Evolutionary conservation across 208 protist genomes (phyloP), one percentile per base, ranked within the genome.

Genomic region (Trichomonas vaginalis): DNA sequence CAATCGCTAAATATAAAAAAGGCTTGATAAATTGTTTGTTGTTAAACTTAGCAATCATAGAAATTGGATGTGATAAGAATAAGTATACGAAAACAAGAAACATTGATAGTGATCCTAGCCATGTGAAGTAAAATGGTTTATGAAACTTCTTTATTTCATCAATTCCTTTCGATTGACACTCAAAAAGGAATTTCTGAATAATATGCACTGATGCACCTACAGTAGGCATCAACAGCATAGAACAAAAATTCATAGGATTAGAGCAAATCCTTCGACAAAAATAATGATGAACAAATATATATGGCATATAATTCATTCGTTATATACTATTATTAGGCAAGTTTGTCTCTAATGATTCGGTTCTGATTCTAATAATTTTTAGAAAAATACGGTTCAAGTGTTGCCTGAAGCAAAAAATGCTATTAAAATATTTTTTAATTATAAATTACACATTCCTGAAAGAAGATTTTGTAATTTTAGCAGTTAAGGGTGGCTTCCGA

Each of bases 161-260:
- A 39, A 23, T n/a, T 56, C 86, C 86, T 27, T 15, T 39, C 23
- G 40, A 46, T 21, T 35, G 35, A 32, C 86, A 92, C 17, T 92
- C 86, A 51, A 92, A 92, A 17, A 92, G 45, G 46, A 92, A 92
- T 39, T 92, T 92, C 86, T 92, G 86, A 8, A 92, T 51, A 39
- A 92, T 92, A 32, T 92, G 86, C 48, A 92, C 45, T 27, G 40
- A 48, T 51, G 86, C 40, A 51, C 86, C 86, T 39, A 92, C 27
- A 14, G 45, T 56, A 35, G 86, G 86, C 86, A 92, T 92, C 39
- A 92, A 46, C 27, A 88, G n/a, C 56, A 70, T 70, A 4, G 56
- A 4, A 27, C 56, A 70, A 70, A 70, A 70, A 70, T 70, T 70
- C 56, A 70, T 70, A 4, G 17, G 4, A 8, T 32, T 8, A 27